phyloP scores from a whole-genome alignment of 2,329 filamentous ascomycete genomes.

The Xylaria digitata region DNA sequence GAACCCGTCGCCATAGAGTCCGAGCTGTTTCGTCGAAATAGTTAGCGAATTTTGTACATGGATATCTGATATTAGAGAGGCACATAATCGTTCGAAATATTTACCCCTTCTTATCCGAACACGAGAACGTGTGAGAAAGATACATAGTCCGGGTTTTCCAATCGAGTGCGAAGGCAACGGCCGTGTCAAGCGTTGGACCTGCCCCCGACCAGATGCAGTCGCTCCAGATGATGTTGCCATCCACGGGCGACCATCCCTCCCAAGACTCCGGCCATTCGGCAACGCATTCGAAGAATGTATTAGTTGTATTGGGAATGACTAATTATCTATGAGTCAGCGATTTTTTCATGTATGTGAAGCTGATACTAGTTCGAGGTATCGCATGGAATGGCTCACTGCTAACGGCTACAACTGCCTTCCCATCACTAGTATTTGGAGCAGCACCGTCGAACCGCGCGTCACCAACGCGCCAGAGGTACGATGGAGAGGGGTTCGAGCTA shows the following conservation, averaged over 20 bases:
- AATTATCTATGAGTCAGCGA: neutral
- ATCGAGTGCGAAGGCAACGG: conserved; percentile 51
- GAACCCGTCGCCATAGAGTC: conserved; percentile 49
- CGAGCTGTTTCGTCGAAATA: conserved; percentile 34
- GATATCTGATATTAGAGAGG: neutral
- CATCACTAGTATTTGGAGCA: conserved; percentile 36
- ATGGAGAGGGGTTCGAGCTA: conserved; percentile 34
- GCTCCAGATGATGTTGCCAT: conserved; percentile 50
- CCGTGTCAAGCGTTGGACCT: conserved; percentile 47
- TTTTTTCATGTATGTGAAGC: neutral
- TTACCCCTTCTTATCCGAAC: conserved; percentile 48
- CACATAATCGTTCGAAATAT: conserved; percentile 12
- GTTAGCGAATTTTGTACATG: neutral
- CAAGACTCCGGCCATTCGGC: conserved; percentile 52
- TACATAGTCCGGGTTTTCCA: conserved; percentile 51
- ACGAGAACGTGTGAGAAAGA: conserved; percentile 51
- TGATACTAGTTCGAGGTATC: no score
- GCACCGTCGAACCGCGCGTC: conserved; percentile 50
- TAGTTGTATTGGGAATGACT: conserved; percentile 42
- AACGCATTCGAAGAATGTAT: conserved; percentile 52
- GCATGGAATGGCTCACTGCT: conserved; percentile 24
- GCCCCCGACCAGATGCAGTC: conserved; percentile 54
- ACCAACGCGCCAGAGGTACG: conserved; percentile 46
- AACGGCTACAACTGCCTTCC: conserved; percentile 31
- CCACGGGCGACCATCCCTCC: conserved; percentile 48